Conservation (phyloP, 352 stramenopile species). For the Globisporangium orthogonon region DNA sequence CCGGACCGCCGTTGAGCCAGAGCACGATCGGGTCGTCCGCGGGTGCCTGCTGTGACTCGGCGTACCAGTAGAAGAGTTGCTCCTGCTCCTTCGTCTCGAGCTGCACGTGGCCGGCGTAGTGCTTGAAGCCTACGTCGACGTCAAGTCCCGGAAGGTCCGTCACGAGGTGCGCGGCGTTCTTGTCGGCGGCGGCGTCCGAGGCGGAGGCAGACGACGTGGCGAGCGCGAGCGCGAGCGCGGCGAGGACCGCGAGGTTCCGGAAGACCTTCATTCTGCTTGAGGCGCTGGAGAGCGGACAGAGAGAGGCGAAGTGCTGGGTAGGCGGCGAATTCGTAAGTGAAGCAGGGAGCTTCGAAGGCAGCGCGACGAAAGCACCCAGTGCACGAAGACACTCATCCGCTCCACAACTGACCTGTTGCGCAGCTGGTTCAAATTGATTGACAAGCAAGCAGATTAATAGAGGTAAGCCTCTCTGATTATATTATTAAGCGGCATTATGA, state of each 20-base stretch:
- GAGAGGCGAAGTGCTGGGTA: neutral
- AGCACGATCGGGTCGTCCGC: constrained; percentile 64
- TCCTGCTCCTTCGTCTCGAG: constrained; percentile 42
- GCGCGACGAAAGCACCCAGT: neutral
- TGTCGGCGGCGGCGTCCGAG: constrained; percentile 7
- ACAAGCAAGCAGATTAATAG: too few species aligned
- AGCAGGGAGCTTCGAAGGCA: too few species aligned
- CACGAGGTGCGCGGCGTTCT: constrained; percentile 47
- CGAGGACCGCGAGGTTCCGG: constrained; percentile 20
- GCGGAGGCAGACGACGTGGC: neutral
- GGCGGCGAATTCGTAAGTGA: constrained; percentile 2
- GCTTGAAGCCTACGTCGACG: constrained; percentile 45
- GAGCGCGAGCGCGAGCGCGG: constrained; percentile 23
- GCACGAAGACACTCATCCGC: neutral
- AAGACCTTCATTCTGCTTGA: constrained; percentile 28
- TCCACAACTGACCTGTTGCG: neutral
- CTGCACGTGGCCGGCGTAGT: constrained; percentile 58
- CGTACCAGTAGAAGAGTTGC: constrained; percentile 79
- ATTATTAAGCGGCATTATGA: too few species aligned
- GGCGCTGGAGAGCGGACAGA: neutral
- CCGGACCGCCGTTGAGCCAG: constrained; percentile 77
- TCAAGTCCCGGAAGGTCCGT: constrained; percentile 40
- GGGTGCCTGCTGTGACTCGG: constrained; percentile 53
- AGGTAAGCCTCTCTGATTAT: too few species aligned
- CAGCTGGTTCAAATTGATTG: too few species aligned